Percentiles rank a stretch among this genome's conserved stretches.
Conservation (phyloP, 2,329 filamentous ascomycete species). For the Ceratocystis alfenasii region DNA sequence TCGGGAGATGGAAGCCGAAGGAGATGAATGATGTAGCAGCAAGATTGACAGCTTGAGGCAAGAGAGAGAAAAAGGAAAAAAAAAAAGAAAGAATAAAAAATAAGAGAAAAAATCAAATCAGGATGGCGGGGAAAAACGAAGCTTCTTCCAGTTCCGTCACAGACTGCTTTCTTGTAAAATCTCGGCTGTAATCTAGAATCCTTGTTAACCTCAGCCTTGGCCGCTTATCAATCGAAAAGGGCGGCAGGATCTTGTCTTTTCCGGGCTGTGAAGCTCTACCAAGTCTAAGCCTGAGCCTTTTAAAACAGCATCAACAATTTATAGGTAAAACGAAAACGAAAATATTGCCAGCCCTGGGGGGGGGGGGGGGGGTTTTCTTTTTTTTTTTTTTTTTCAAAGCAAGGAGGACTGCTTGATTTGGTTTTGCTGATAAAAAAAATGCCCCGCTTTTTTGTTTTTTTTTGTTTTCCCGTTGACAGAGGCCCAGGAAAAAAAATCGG, state of each 20-base stretch:
- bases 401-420: not conserved
- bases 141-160: slow-evolving; percentile 3
- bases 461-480: not conserved
- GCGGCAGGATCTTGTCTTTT: not conserved
- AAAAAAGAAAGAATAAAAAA: not conserved
- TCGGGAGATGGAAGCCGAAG: not conserved
- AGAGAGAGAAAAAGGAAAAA: not conserved
- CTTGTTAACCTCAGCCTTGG: slow-evolving; percentile 9
- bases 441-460: not conserved
- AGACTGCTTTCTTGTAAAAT: not conserved
- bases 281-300: too few species aligned
- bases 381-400: too few species aligned
- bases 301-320: too few species aligned
- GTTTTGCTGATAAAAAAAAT: not conserved
- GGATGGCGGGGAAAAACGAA: slow-evolving; percentile 9
- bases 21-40: not conserved
- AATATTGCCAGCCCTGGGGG: too few species aligned
- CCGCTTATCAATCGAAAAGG: not conserved
- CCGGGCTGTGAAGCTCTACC: not conserved
- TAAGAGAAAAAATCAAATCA: slow-evolving; percentile 1
- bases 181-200: not conserved
- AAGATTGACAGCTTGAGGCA: not conserved
- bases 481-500: not conserved
- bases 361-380: too few species aligned
- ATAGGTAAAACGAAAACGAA: too few species aligned